Evolutionary conservation across 495 filamentous ascomycete genomes (phyloP).

Genomic region (Trichoderma asperelloides): DNA sequence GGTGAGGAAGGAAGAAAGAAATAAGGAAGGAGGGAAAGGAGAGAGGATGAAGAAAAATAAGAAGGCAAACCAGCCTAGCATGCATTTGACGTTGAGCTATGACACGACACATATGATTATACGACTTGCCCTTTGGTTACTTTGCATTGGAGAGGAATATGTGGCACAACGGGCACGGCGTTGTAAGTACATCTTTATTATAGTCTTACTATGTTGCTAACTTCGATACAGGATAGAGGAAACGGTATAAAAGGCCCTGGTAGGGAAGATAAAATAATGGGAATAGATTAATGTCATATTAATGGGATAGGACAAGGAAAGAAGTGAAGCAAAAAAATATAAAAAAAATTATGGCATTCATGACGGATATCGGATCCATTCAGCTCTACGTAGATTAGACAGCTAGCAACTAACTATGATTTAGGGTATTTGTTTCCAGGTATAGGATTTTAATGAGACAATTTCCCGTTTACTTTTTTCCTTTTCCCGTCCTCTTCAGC

Average conservation of each 20-base stretch:
- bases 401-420: background rate
- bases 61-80: background rate
- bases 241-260: background rate
- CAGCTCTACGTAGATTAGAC: background rate
- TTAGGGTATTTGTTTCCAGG: background rate
- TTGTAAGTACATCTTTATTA: background rate
- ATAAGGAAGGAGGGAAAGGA: background rate
- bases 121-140: background rate
- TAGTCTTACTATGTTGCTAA: background rate
- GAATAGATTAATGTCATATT: background rate
- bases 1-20: background rate
- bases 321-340: background rate
- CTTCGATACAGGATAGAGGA: background rate
- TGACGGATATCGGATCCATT: background rate
- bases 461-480: background rate
- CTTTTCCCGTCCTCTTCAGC: background rate
- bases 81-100: background rate
- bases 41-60: background rate
- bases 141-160: background rate
- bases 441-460: background rate
- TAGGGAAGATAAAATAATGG: background rate
- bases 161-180: background rate
- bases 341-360: background rate
- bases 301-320: background rate
- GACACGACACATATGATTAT: background rate